Conservation (phyloP, 108 stramenopile genomes). For the Nannochloropsis gaditana region DNA sequence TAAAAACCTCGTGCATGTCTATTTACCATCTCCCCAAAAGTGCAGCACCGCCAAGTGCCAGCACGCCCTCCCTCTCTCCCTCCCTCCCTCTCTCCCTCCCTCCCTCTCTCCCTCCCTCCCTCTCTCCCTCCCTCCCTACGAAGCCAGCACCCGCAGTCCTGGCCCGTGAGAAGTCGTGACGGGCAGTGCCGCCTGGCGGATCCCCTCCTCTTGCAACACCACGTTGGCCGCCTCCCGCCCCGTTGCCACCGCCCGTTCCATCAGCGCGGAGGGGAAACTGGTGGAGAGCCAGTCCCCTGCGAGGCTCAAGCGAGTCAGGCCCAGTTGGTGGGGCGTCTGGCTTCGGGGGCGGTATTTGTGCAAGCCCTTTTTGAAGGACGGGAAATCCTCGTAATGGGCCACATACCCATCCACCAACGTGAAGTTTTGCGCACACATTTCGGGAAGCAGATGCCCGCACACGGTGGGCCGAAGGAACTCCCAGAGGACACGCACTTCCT, state of each 20-base stretch:
- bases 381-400: background rate
- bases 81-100: background rate
- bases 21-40: too few relatives aligned
- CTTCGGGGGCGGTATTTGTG: background rate
- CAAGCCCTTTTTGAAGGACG: background rate
- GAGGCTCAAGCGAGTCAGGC: background rate
- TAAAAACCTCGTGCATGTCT: too few relatives aligned
- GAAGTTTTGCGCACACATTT: background rate
- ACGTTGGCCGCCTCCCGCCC: background rate
- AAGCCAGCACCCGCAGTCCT: background rate
- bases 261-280: background rate
- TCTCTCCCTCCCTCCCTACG: background rate
- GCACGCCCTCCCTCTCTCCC: background rate
- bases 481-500: background rate
- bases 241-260: background rate
- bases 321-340: background rate
- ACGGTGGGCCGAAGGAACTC: background rate
- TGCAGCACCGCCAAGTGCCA: background rate
- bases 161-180: background rate
- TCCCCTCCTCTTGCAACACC: background rate
- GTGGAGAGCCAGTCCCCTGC: background rate
- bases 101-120: too few relatives aligned
- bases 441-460: background rate
- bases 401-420: background rate
- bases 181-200: background rate